Conservation (phyloP, 192 early-diverging fungal genomes). For the Pilaira anomala region DNA sequence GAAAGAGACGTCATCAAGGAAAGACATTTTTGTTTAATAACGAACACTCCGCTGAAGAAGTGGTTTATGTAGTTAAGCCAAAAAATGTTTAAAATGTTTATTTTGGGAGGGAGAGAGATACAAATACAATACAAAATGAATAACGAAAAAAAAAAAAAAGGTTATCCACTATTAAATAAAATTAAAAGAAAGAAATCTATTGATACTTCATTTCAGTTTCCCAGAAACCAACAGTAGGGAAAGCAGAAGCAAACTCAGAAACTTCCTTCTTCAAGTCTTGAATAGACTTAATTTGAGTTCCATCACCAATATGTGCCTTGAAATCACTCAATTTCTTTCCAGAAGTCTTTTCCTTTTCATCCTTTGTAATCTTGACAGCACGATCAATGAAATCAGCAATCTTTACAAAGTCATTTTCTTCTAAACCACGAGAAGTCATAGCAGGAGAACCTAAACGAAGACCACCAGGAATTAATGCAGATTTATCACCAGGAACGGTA, state of each 20-base stretch:
- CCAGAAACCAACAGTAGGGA: conserved; percentile 87
- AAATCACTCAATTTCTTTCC: conserved; percentile 85
- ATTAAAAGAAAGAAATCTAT: too few relatives aligned
- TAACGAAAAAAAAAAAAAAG: too few relatives aligned
- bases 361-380: conserved; percentile 76
- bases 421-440: conserved; percentile 93
- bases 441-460: conserved; percentile 95
- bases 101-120: too few relatives aligned
- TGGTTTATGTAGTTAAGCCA: too few relatives aligned
- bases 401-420: conserved; percentile 84
- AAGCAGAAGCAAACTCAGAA: conserved; percentile 74
- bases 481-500: conserved; percentile 96
- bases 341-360: conserved; percentile 59
- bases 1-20: background rate
- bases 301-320: conserved; percentile 78
- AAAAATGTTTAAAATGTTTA: too few relatives aligned
- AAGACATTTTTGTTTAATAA: too few relatives aligned
- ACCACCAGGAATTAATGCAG: conserved; percentile 89
- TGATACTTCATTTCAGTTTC: conserved; percentile 62
- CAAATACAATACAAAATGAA: too few relatives aligned
- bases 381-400: conserved; percentile 86
- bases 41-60: too few relatives aligned
- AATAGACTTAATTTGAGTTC: conserved; percentile 57
- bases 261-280: conserved; percentile 76
- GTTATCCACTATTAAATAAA: too few relatives aligned